Evolutionary conservation across 371 early-diverging fungal genomes (phyloP).

Genomic region (Apophysomyces trapeziformis): DNA sequence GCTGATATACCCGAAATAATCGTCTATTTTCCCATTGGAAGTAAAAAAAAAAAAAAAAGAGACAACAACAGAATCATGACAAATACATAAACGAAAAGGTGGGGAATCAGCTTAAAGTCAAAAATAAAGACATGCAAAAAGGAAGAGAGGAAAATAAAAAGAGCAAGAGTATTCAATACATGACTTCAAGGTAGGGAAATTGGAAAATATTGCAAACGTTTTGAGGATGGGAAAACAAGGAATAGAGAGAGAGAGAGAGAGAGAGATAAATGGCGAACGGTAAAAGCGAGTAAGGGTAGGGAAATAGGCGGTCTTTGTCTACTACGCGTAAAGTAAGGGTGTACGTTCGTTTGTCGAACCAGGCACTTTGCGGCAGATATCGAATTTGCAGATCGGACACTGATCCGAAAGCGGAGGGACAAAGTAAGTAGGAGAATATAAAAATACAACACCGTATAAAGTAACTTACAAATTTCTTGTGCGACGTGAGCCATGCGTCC

Average conservation of each 20-base stretch:
- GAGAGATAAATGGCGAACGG: background rate
- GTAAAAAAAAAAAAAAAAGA: no score
- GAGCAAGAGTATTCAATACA: background rate
- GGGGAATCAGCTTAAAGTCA: no score
- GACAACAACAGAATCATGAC: no score
- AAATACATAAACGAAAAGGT: no score
- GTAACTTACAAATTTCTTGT: slow-evolving; percentile 77
- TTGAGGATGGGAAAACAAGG: background rate
- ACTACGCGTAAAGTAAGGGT: slow-evolving; percentile 42
- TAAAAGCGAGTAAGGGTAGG: background rate
- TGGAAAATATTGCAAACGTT: background rate
- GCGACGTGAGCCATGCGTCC: slow-evolving; percentile 84
- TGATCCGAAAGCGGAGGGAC: slow-evolving; percentile 11
- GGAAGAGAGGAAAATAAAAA: no score
- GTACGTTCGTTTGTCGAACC: slow-evolving; percentile 42
- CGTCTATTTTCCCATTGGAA: no score
- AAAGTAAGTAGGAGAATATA: background rate
- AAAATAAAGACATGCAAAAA: no score
- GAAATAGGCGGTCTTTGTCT: no score
- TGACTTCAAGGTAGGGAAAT: background rate
- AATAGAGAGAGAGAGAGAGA: background rate
- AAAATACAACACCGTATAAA: background rate
- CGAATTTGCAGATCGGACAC: slow-evolving; percentile 54
- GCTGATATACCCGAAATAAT: no score
- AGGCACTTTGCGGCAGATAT: slow-evolving; percentile 43